These are phyloP conservation scores for Hanseniaspora guilliermondii DNA, from an alignment of 805 yeast genomes.

Conservation along the genomic window DNA sequence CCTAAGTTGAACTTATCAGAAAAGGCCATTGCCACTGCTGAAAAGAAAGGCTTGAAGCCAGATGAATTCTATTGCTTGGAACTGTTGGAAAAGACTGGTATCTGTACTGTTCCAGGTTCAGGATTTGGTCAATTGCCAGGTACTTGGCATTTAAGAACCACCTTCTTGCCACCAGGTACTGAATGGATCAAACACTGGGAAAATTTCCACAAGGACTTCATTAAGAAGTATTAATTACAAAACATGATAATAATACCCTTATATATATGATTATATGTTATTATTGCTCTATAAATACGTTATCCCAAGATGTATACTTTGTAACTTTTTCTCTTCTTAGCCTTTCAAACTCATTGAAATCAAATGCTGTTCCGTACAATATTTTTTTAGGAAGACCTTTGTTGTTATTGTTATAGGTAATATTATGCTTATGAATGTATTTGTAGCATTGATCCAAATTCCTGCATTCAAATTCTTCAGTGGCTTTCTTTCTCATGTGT, in stretches of 20 bases:
- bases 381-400: slow-evolving; percentile 8
- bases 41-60: slow-evolving; percentile 42
- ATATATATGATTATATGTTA: neutral
- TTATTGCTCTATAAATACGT: slow-evolving; percentile 16
- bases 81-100: slow-evolving; percentile 76
- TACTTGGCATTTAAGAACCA: slow-evolving; percentile 87
- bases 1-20: slow-evolving; percentile 61
- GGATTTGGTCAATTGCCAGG: slow-evolving; percentile 92
- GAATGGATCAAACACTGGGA: slow-evolving; percentile 78
- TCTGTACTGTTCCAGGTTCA: slow-evolving; percentile 93
- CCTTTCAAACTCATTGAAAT: slow-evolving; percentile 15
- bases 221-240: slow-evolving; percentile 35
- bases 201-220: slow-evolving; percentile 63
- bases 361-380: neutral
- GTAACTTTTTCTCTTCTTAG: slow-evolving; percentile 18
- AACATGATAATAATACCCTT: no score
- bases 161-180: slow-evolving; percentile 89
- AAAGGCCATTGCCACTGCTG: slow-evolving; percentile 51
- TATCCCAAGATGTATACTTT: slow-evolving; percentile 14
- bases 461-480: slow-evolving; percentile 18
- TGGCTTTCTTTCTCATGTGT: slow-evolving; percentile 16
- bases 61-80: slow-evolving; percentile 86
- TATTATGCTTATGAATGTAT: neutral
- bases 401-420: neutral
- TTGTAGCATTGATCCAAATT: slow-evolving; percentile 18